A percentile compares a stretch with the other conserved stretches of the same genome.
Conservation (phyloP, 805 yeast genomes). For the Candida alai region DNA sequence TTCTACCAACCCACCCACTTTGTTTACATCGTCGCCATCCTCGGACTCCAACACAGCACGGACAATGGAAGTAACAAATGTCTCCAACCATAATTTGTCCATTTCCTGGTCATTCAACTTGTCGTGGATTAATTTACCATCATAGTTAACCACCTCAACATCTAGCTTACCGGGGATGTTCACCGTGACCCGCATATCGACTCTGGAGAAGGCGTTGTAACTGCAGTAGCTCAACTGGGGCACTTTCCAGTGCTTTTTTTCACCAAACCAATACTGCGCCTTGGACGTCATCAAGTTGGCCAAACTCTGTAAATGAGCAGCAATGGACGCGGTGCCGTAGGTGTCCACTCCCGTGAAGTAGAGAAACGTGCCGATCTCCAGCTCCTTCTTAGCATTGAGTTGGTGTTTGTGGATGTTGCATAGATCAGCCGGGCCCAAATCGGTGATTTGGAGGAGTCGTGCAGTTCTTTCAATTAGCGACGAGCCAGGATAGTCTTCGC, state of each 20-base stretch:
- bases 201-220: slow-evolving; percentile 56
- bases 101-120: slow-evolving; percentile 55
- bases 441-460: slow-evolving; percentile 54
- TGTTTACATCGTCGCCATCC: slow-evolving; percentile 79
- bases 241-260: slow-evolving; percentile 63
- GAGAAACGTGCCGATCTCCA: slow-evolving; percentile 64
- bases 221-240: slow-evolving; percentile 67
- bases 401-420: slow-evolving; percentile 46
- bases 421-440: slow-evolving; percentile 71
- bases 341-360: slow-evolving; percentile 76
- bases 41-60: slow-evolving; percentile 67
- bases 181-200: slow-evolving; percentile 69
- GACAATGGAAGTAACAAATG: slow-evolving; percentile 67
- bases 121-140: slow-evolving; percentile 53
- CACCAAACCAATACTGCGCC: slow-evolving; percentile 78
- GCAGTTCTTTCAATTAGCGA: slow-evolving; percentile 63
- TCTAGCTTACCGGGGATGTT: slow-evolving; percentile 74
- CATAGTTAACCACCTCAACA: slow-evolving; percentile 45
- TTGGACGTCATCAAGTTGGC: slow-evolving; percentile 58
- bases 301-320: slow-evolving; percentile 66
- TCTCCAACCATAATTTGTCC: slow-evolving; percentile 48
- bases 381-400: slow-evolving; percentile 37
- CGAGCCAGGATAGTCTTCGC: slow-evolving; percentile 54
- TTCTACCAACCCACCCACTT: slow-evolving; percentile 63
- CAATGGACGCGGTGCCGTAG: slow-evolving; percentile 71